Conservation (phyloP, 345 rosid genomes). For the Eucalyptus melliodora region DNA sequence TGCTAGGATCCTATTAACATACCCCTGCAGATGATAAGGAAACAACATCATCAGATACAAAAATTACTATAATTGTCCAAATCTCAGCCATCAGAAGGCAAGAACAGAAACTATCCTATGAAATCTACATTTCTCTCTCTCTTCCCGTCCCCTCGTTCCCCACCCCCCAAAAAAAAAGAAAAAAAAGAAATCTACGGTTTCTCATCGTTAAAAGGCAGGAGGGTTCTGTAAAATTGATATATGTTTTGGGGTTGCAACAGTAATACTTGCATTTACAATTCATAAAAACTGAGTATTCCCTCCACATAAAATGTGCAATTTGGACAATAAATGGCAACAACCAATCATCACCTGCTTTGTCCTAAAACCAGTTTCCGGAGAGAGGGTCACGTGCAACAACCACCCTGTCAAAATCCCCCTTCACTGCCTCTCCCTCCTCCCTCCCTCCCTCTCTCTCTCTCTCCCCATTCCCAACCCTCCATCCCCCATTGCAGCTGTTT, state of each 20-base stretch:
- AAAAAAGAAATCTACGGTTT: background rate
- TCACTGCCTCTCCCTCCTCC: background rate
- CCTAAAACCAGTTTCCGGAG: background rate
- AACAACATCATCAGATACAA: background rate
- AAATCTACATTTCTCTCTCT: no score
- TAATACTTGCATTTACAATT: background rate
- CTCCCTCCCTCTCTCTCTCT: background rate
- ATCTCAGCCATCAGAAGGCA: background rate
- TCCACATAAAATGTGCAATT: background rate
- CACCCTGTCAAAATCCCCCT: background rate
- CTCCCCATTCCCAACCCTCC: background rate
- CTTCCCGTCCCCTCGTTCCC: no score
- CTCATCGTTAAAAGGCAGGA: background rate
- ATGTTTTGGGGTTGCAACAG: background rate
- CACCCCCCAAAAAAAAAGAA: no score
- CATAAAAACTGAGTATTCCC: background rate
- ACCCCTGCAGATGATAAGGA: background rate
- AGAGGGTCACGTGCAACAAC: background rate
- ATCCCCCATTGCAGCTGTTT: background rate
- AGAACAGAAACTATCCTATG: background rate
- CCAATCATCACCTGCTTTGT: background rate
- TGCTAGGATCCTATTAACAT: background rate
- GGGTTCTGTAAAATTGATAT: background rate
- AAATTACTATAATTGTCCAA: background rate
- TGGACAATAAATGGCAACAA: background rate